Base-by-base conservation (phyloP, 2,329 filamentous ascomycete species). In the Fusarium sp. region DNA sequence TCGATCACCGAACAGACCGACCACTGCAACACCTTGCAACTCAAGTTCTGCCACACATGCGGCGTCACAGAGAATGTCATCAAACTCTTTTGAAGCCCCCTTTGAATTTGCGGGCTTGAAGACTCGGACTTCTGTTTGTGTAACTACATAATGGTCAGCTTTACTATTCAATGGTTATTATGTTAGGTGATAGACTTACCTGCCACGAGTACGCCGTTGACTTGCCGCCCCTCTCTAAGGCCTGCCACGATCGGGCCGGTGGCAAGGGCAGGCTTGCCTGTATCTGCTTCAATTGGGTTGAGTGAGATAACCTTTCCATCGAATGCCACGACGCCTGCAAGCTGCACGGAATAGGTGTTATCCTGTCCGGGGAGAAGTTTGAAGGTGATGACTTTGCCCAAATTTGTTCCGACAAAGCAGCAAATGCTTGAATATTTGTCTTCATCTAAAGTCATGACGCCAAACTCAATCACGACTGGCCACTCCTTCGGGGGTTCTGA, bases 381-480 rank as follows among this genome's bases (percentile, higher is more conserved):
- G 82, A 98, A 95, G 0, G 95, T 98, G 9, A 91, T 89, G 20
- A 98, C 83, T 74, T 93, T 93, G 43, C 96, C 96, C 30, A 89
- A 80, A 71, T 91, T 94, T 0, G 96, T 98, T 22, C 96, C 96
- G 3, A 97, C 92, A 72, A 98, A 97, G 71, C 96, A 92, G 62
- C 91, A 89, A 60, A 99, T 97, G 75, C 94, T 98, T 2, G 96
- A 98, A 78, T 97, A 99, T 70, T 93, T 90, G 76, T 98, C 95
- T n/a, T 91, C 92, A 45, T 98, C 96, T 6, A 98, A 82, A 5
- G 92, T 97, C 90, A 99, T 91, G 48, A 97, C 93, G 56, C 93
- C 94, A 81, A 98, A 99, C 76, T 98, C 93, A 29, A 98, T 89
- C 30, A 84, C 86, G 0, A 93, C 94, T 1, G 93, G 90, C 87